A percentile compares a stretch with the other conserved stretches of the same genome.
Conservation (phyloP, 805 yeast genomes). For the Candida sanyiensis region DNA sequence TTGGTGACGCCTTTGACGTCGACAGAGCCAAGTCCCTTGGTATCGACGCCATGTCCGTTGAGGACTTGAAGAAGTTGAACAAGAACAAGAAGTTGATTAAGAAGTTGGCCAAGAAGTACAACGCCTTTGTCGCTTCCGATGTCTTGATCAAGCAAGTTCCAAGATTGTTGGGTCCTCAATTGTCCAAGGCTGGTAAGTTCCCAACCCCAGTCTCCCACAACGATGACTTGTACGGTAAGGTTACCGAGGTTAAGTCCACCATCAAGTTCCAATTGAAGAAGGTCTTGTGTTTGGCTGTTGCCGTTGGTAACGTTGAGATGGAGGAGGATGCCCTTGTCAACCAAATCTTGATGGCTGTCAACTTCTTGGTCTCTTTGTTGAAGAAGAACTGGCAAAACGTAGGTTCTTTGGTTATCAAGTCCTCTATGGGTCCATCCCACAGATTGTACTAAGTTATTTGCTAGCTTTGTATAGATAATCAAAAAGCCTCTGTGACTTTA, state of each 20-base stretch:
- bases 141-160: conserved; percentile 99
- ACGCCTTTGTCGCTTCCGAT: conserved; percentile 99
- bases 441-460: conserved; percentile 80
- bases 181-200: conserved; percentile 99
- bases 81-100: conserved; percentile 99
- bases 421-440: conserved; percentile 99
- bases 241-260: conserved; percentile 97
- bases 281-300: conserved; percentile 99
- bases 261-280: conserved; percentile 99
- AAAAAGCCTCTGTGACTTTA: background rate
- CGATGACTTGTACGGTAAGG: conserved; percentile 95
- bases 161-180: conserved; percentile 99
- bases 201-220: conserved; percentile 99
- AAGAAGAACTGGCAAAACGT: conserved; percentile 99
- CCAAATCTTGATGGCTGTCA: conserved; percentile 97
- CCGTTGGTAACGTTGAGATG: conserved; percentile 99
- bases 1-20: conserved; percentile 99
- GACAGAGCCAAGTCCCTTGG: conserved; percentile 99
- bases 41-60: conserved; percentile 99
- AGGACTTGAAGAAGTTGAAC: conserved; percentile 99
- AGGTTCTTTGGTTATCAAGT: conserved; percentile 98
- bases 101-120: conserved; percentile 99
- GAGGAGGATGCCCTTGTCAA: conserved; percentile 91
- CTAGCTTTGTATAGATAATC: conserved; percentile 3
- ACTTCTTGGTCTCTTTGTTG: conserved; percentile 98